Base-by-base conservation (phyloP, 371 early-diverging fungal species). In the Circinella minor region DNA sequence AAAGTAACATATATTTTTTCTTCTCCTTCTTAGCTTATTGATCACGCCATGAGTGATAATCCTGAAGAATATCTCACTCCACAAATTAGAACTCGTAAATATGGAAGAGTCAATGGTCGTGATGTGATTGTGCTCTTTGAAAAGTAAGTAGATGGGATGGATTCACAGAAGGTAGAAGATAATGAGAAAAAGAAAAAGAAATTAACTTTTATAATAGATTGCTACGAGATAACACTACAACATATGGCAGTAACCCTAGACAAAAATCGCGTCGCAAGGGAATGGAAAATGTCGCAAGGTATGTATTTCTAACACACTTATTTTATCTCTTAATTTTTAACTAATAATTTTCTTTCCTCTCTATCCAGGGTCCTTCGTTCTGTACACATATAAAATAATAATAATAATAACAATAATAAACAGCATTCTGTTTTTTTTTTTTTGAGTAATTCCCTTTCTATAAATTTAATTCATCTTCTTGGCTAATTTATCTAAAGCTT, bases 51-150 rank as follows among this genome's bases (percentile, higher is more conserved):
- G 61, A 86, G 90, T 5, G 91, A 94, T 39, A 89, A 89, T 67
- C 88, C 88, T 47, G 94, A 94, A 68, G 93, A 94, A 15, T 92
- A 87, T 70, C 73, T 92, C 65, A 84, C 87, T 4, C 86, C 91
- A 13, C 81, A 78, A 61, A 72, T 89, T 7, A 82, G 90, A 60
- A 86, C 80, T 66, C 81, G 81, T 46, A 86, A 87, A 70, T 96
- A 93, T 74, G 71, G 84, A 27, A 80, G 89, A 59, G 76, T 95
- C 34, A 81, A 88, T 73, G 74, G 88, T 0, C 78, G 81, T 11
- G 90, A 92, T 72, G 88, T 92, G 20, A 85, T 89, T 17, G 77
- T 79, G 27, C 72, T 96, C 62, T 81, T 96, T 61, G 96, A 95
- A 85, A 96, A 95, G 96, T 94, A 86, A 76, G 88, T 70, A 0